phyloP scores from a whole-genome alignment of 176 grass and related monocot genomes.

The Poa pratensis region DNA sequence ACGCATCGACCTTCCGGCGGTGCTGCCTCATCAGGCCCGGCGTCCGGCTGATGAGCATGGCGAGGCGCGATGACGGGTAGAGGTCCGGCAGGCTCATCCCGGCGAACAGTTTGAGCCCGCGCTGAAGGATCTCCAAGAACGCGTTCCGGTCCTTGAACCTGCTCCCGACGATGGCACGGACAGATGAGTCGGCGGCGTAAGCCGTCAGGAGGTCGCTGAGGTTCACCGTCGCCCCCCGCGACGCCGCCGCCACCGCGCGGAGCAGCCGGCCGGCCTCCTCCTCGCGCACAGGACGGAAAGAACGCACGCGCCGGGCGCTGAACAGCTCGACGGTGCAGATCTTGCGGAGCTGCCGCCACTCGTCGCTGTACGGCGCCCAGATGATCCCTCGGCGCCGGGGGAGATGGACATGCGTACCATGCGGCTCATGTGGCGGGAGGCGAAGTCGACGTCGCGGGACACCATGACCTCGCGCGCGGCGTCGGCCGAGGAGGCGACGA shows the following conservation, averaged over 20 bases:
- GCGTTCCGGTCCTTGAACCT: conserved; percentile 1
- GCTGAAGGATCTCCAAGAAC: conserved; percentile 6
- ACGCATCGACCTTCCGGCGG: neutral
- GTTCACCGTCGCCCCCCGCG: neutral
- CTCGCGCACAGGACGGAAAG: neutral
- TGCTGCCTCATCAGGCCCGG: conserved; percentile 5
- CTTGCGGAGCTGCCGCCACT: conserved; percentile 32
- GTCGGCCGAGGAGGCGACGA: conserved; percentile 46
- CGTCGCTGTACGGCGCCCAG: conserved; percentile 42
- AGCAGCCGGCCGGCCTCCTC: conserved; percentile 22
- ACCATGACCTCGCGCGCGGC: conserved; percentile 48
- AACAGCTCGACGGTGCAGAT: conserved; percentile 37
- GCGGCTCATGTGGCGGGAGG: neutral
- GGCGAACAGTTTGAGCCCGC: conserved; percentile 25
- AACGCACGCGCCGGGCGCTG: conserved; percentile 20
- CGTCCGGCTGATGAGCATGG: conserved; percentile 25
- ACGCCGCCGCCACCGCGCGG: conserved; percentile 1
- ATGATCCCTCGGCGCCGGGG: neutral
- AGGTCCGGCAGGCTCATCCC: conserved; percentile 48
- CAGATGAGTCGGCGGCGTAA: conserved; percentile 32
- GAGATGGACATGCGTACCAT: neutral
- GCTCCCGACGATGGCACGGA: conserved; percentile 33
- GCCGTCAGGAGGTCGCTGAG: neutral
- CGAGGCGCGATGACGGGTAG: conserved; percentile 45
- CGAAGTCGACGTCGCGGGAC: conserved; percentile 14